Evolutionary conservation across 225 moss, liverwort and hornwort species (phyloP), one percentile per base, ranked within the genome.

Genomic region (Pleurozium schreberi): DNA sequence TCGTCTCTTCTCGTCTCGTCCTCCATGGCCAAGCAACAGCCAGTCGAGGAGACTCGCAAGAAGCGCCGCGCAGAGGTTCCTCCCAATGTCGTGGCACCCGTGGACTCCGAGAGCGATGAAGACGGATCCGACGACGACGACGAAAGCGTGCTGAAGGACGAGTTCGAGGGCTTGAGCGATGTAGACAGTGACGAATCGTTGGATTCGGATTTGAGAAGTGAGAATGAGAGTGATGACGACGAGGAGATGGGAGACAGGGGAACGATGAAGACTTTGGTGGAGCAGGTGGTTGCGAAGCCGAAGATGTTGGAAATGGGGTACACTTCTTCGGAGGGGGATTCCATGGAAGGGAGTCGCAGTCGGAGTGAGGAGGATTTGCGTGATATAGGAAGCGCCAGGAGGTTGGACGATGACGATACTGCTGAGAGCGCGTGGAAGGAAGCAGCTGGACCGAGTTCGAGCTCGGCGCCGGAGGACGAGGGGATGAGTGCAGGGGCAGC

Each of bases 341-440:
- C 93, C 34, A 92, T 94, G 84, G 94, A 94, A 16, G 94, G 94
- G 26, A 94, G 94, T 70, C 91, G 94, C 52, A 94, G 94, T 86
- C 93, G 94, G 62, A 94, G 94, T 47, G 93, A 94, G 82, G 94
- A 94, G 86, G 94, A 93, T 84, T 80, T 94, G 84, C 93, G 93
- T 49, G 93, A 93, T 20, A 93, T 94, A n/a, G 94, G 94, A 36
- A 93, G 93, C 50, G 94, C 94, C 45, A 88, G 90, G 75, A 90
- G 94, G 86, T 88, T 94, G 82, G 94, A 94, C 40, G 94, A 94
- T 52, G 93, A 94, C 38, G 94, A 94, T 43, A 93, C 94, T 8
- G 94, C 88, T 16, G 93, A 91, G 13, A 93, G 93, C 59, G 88
- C 83, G 26, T 94, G 93, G 94, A 94, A 93, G 45, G 93, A 89